Conservation (phyloP, 148 eudicot species). For the Vaccinium vitisidaea region DNA sequence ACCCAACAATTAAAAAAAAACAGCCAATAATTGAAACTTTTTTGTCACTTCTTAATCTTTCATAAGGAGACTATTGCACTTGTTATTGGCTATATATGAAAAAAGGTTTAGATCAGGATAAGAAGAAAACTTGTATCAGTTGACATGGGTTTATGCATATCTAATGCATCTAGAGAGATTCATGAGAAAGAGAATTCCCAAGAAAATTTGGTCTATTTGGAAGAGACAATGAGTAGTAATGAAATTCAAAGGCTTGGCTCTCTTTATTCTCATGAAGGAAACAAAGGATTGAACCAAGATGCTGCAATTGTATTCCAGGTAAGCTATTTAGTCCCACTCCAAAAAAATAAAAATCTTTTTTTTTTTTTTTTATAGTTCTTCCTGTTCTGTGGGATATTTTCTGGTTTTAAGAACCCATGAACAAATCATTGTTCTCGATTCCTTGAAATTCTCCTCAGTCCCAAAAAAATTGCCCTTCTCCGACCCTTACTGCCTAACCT, state of each 20-base stretch:
- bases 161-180: constrained; percentile 38
- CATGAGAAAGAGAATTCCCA: constrained; percentile 46
- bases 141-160: constrained; percentile 60
- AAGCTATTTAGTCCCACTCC: background rate
- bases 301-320: constrained; percentile 73
- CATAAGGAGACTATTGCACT: constrained; percentile 17
- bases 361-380: no score
- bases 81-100: background rate
- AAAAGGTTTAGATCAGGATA: background rate
- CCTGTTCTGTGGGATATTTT: background rate
- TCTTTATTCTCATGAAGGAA: constrained; percentile 50
- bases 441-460: background rate
- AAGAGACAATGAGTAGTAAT: constrained; percentile 9
- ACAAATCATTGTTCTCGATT: background rate
- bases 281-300: constrained; percentile 80
- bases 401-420: background rate
- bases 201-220: constrained; percentile 45
- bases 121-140: constrained; percentile 12
- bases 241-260: constrained; percentile 38
- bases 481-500: no score
- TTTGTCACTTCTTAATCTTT: background rate
- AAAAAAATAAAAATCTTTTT: background rate
- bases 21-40: constrained; percentile 20
- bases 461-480: background rate
- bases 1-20: constrained; percentile 4